Conservation (phyloP, 2,329 filamentous ascomycete species). For the Paramyrothecium sp. region DNA sequence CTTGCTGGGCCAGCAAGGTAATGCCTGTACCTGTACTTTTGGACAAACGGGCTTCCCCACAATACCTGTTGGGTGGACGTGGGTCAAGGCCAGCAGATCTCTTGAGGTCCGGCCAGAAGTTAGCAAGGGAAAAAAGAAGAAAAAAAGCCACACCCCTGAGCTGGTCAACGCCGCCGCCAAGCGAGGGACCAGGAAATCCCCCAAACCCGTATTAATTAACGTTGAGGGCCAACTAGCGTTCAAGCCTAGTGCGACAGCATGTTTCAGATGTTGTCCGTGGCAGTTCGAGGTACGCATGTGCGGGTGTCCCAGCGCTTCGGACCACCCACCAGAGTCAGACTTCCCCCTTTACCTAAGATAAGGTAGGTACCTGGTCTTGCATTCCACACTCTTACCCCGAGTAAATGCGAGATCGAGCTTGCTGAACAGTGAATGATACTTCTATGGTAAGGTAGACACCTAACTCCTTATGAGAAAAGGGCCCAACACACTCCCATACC, state of each 20-base stretch:
- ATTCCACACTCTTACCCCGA: no score
- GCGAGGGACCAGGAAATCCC: not conserved
- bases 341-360: no score
- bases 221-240: not conserved
- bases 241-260: conserved; percentile 8
- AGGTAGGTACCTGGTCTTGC: no score
- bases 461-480: no score
- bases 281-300: not conserved
- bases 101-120: not conserved
- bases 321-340: no score
- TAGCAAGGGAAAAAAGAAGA: not conserved
- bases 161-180: not conserved
- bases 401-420: no score
- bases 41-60: not conserved
- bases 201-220: not conserved
- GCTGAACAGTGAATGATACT: no score
- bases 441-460: no score
- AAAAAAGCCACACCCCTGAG: not conserved
- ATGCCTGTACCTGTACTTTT: no score
- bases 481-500: no score
- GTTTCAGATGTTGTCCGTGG: conserved; percentile 15
- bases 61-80: not conserved
- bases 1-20: no score
- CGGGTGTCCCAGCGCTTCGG: no score
- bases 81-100: not conserved